Conservation (phyloP, 2,329 filamentous ascomycete species). For the Scopulariopsis brevicaulis region DNA sequence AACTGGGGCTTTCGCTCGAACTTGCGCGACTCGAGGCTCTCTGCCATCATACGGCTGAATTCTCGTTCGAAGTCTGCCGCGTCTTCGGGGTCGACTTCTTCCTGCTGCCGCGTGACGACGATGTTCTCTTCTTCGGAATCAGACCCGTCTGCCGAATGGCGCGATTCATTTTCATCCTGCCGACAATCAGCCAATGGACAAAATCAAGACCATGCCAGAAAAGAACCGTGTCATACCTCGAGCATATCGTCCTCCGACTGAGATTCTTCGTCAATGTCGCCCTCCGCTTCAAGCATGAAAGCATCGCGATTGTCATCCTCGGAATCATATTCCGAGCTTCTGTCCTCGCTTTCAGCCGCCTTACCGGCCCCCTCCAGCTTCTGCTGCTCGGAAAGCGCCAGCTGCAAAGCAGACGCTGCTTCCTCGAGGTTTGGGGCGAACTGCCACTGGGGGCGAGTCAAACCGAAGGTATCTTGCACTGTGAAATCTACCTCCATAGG, state of each 20-base stretch:
- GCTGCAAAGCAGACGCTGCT: constrained; percentile 70
- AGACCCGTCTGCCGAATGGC: constrained; percentile 40
- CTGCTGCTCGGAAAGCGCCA: constrained; percentile 84
- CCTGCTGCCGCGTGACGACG: constrained; percentile 81
- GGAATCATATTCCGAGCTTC: constrained; percentile 49
- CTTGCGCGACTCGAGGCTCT: constrained; percentile 90
- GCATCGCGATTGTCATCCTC: constrained; percentile 75
- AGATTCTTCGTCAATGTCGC: constrained; percentile 42
- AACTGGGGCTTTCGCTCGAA: constrained; percentile 92
- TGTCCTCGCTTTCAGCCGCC: constrained; percentile 59
- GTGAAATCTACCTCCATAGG: constrained; percentile 98
- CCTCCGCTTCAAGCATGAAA: constrained; percentile 56
- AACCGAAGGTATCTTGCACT: constrained; percentile 79
- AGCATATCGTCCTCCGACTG: constrained; percentile 37
- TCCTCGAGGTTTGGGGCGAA: constrained; percentile 71
- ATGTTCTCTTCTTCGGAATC: constrained; percentile 81
- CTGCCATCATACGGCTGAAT: constrained; percentile 96
- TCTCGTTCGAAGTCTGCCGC: constrained; percentile 97
- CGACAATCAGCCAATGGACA: background rate
- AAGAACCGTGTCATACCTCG: background rate
- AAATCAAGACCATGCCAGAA: background rate
- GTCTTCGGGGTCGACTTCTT: constrained; percentile 81
- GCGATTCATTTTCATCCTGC: constrained; percentile 17
- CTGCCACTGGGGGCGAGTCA: constrained; percentile 88
- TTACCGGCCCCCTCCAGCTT: constrained; percentile 66